Conservation (phyloP, 805 yeast genomes). For the Yarrowia alimentaria region DNA sequence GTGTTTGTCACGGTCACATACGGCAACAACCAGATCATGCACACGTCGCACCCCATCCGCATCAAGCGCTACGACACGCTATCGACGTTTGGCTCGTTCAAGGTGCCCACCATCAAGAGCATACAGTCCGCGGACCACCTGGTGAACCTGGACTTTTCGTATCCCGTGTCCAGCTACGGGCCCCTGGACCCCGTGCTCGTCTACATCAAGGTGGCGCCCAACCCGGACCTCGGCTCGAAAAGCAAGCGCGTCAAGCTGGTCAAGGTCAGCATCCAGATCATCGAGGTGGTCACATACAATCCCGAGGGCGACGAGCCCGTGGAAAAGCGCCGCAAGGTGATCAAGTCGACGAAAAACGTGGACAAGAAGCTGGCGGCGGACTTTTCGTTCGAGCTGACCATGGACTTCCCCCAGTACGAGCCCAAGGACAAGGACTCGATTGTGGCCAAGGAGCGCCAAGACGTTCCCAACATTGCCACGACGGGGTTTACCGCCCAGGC, state of each 20-base stretch:
- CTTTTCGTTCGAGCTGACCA: conserved; percentile 34
- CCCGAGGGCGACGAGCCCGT: conserved; percentile 38
- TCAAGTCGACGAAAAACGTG: conserved; percentile 36
- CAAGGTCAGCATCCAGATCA: conserved; percentile 40
- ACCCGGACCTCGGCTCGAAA: conserved; percentile 41
- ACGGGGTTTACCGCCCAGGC: conserved; percentile 41
- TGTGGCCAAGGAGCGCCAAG: conserved; percentile 39
- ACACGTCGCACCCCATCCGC: conserved; percentile 40
- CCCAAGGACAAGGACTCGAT: conserved; percentile 34
- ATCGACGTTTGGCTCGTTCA: conserved; percentile 42
- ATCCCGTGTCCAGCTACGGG: conserved; percentile 42
- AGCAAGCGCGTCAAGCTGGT: conserved; percentile 42
- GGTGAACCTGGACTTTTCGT: conserved; percentile 38
- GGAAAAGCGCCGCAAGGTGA: conserved; percentile 37
- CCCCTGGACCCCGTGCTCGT: conserved; percentile 41
- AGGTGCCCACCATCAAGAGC: conserved; percentile 36
- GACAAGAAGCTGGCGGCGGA: conserved; percentile 35
- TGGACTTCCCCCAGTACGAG: conserved; percentile 37
- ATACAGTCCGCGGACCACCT: conserved; percentile 40
- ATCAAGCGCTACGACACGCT: conserved; percentile 43
- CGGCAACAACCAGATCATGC: conserved; percentile 33
- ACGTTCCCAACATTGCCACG: conserved; percentile 40
- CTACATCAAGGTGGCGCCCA: conserved; percentile 39
- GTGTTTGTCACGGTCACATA: conserved; percentile 39
- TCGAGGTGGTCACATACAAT: conserved; percentile 40